Conservation (phyloP, 2,329 filamentous ascomycete species). For the Podosphaera fusca region DNA sequence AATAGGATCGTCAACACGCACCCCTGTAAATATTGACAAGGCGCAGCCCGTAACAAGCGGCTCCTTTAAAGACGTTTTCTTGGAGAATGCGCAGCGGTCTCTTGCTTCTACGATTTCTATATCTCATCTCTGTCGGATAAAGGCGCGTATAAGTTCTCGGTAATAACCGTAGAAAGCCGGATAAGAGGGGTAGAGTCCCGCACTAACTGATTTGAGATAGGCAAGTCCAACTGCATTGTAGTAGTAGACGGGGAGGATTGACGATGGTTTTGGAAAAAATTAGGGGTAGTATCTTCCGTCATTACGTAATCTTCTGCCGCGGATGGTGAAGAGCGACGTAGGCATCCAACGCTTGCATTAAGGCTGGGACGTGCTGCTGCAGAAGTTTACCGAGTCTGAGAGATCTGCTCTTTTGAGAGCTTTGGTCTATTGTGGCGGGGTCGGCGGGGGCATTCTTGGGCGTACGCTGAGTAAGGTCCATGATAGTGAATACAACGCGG, state of each 20-base stretch:
- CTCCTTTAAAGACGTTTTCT: not conserved
- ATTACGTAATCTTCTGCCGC: not conserved
- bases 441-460: not conserved
- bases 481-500: not conserved
- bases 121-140: not conserved
- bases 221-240: not conserved
- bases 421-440: not conserved
- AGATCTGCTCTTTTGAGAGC: not conserved
- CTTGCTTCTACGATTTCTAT: not conserved
- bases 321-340: not conserved
- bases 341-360: not conserved
- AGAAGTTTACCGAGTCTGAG: not conserved
- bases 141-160: not conserved
- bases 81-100: not conserved
- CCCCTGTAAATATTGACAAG: too few species aligned
- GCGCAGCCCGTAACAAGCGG: not conserved
- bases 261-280: not conserved
- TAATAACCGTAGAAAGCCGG: not conserved
- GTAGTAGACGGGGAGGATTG: not conserved
- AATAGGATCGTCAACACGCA: too few species aligned
- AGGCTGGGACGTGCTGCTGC: not conserved
- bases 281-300: not conserved
- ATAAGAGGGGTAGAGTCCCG: not conserved
- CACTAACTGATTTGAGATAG: not conserved
- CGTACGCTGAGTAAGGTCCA: not conserved